Base-by-base conservation (phyloP, 139 green algal species). In the Monoraphidium neglectum region DNA sequence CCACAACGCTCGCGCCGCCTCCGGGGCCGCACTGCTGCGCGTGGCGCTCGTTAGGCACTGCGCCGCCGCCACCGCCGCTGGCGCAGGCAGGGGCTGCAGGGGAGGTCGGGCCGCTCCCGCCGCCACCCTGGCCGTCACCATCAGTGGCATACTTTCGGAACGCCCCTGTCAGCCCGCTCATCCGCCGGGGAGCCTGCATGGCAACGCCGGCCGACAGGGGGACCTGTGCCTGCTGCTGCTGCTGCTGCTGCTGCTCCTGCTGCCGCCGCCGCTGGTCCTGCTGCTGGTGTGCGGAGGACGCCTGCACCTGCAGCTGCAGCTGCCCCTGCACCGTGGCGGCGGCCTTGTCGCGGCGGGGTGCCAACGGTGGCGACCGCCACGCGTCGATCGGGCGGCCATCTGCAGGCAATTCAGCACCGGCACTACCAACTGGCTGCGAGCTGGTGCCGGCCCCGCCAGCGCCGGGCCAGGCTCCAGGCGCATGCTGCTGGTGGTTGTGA, bases 141-240 rank as follows among this genome's bases (percentile, higher is more conserved):
- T 21, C 12, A 21, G 43, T 12, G 43, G 43, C 43, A 12, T 51
- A 51, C 43, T 12, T 8, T 12, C 43, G 43, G 12, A 51, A 51
- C 8, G 43, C 43, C 8, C 43, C 43, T 12, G 43, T 51, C 43
- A 51, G 43, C 8, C 43, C 43, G 43, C 43, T 51, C 43, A 51
- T 8, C 43, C 43, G 43, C 8, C 43, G 43, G 43, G 43, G 43
- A n/a, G n/a, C n/a, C n/a, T 51, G 68, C 32, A 46, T 15, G 5
- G 47, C 67, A 63, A 35, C 40, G 43, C 46, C 35, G n/a, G 47
- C 40, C 28, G 28, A 36, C 10, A 24, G 18, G 8, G 26, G 26
- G 33, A 35, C 32, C n/a, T n/a, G n/a, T 23, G 64, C 49, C 10
- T 77, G 70, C 70, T 77, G 70, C 70, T 77, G 70, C 49, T 75